Evolutionary conservation across 306 rosid species (phyloP), one percentile per base, ranked within the genome.

Genomic region (Sphenostylis stenocarpa): DNA sequence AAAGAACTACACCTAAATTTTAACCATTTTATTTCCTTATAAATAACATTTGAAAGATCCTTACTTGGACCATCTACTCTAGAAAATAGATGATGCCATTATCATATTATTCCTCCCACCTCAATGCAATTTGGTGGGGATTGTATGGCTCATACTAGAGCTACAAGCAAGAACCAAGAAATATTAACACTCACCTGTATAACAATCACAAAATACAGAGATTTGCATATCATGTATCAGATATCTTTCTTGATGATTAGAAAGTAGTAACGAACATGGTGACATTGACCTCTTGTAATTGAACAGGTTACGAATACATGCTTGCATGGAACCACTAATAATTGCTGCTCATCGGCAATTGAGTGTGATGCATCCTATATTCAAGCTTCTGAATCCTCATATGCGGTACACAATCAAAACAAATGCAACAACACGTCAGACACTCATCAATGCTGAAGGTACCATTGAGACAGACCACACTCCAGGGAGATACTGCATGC

Each of bases 351-450:
- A 77, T 78, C 67, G 85, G 7, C 89, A 86, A 31, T 14, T 83
- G 82, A 86, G 87, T 80, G 89, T 31, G 36, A 86, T 86, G 77
- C 89, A 86, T 65, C 87, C 89, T 7, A 62, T 83, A 31, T 86
- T 67, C 79, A 86, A 86, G 72, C 78, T 86, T 68, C 17, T 70
- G 72, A 78, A 81, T 60, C 87, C 87, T 31, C 83, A 73, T 34
- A 77, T 84, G 87, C 61, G 72, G 61, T 81, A 81, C 80, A 84
- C 87, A 26, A 9, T 84, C 52, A 84, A 52, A 68, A 34, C 82
- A 77, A 84, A 84, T 53, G 83, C 85, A 33, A 61, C 16, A 43
- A 8, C 83, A 28, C 87, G 83, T 51, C 71, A 84, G 44, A 71
- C 47, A 43, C 80, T 81, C 21, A 77, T 67, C 80, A 77, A 67